Conservation (phyloP, 2,329 filamentous ascomycete genomes). For the Monosporascus sp. region DNA sequence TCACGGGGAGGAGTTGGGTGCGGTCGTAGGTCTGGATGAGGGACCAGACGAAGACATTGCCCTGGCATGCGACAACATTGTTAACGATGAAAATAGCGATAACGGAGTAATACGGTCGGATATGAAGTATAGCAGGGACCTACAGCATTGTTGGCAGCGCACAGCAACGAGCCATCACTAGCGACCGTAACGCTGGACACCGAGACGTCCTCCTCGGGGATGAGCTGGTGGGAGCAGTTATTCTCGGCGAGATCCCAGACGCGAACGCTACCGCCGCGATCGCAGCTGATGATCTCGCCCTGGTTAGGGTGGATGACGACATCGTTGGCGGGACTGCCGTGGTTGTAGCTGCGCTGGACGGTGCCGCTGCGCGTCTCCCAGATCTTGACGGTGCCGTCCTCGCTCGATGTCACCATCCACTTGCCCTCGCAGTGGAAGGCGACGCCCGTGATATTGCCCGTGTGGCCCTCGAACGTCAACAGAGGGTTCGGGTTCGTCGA, state of each 20-base stretch:
- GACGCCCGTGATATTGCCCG: conserved; percentile 90
- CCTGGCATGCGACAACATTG: conserved; percentile 43
- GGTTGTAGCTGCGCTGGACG: conserved; percentile 88
- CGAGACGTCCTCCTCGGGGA: conserved; percentile 90
- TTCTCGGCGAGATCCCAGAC: conserved; percentile 98
- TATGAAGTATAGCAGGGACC: conserved; percentile 16
- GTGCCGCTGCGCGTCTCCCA: conserved; percentile 86
- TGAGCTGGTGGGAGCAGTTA: conserved; percentile 91
- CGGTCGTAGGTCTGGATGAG: conserved; percentile 78
- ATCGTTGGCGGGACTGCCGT: conserved; percentile 87
- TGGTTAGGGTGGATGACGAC: conserved; percentile 99
- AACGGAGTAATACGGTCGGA: background rate
- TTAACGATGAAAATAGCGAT: too few species aligned
- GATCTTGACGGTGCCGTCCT: conserved; percentile 95
- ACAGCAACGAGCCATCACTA: conserved; percentile 86
- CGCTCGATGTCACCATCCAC: conserved; percentile 98
- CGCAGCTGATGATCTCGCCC: conserved; percentile 95
- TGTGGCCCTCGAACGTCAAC: conserved; percentile 92
- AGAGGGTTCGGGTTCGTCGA: conserved; percentile 94
- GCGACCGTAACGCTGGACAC: conserved; percentile 95
- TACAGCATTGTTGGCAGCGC: conserved; percentile 88
- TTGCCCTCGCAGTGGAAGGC: conserved; percentile 98
- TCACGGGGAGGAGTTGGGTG: conserved; percentile 79
- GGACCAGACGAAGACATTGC: conserved; percentile 96
- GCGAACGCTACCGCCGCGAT: conserved; percentile 84